phyloP scores from a whole-genome alignment of 768 basidiomycete genomes.

The Amanita polypyramis region DNA sequence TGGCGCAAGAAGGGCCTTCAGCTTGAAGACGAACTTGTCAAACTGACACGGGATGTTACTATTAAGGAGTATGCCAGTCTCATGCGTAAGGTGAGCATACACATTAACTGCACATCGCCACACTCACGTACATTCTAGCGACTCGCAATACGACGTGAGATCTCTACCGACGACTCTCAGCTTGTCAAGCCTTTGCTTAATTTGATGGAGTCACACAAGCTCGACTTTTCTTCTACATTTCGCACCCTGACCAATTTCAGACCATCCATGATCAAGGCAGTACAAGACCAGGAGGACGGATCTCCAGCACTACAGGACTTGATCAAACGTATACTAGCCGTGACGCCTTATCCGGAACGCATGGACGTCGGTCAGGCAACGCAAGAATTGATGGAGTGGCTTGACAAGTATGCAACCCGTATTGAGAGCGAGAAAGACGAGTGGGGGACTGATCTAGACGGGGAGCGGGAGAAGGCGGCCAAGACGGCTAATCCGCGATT shows the following conservation, averaged over 20 bases:
- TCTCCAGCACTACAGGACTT: constrained; percentile 26
- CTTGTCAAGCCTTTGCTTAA: constrained; percentile 64
- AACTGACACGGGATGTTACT: constrained; percentile 46
- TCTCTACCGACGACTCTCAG: constrained; percentile 45
- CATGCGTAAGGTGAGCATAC: constrained; percentile 50
- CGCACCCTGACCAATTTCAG: constrained; percentile 59
- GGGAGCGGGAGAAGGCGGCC: constrained; percentile 38
- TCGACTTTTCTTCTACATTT: constrained; percentile 91
- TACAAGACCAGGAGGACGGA: constrained; percentile 2
- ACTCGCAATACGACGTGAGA: constrained; percentile 57
- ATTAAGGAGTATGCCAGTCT: constrained; percentile 53
- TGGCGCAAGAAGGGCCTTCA: constrained; percentile 54
- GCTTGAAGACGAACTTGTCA: constrained; percentile 51
- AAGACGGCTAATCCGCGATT: constrained; percentile 77
- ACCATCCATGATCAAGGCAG: constrained; percentile 21
- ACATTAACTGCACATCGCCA: constrained; percentile 6
- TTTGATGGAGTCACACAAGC: constrained; percentile 55
- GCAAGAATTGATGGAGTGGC: constrained; percentile 51
- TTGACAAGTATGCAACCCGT: constrained; percentile 48
- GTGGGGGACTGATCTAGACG: constrained; percentile 36
- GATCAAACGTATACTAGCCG: constrained; percentile 32
- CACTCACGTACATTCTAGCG: constrained; percentile 32
- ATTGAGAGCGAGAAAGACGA: constrained; percentile 41
- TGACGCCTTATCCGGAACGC: constrained; percentile 34
- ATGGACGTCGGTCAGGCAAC: constrained; percentile 35